These are phyloP conservation scores for Datisca glomerata DNA, from an alignment of 306 rosid genomes.

Conservation along the genomic window DNA sequence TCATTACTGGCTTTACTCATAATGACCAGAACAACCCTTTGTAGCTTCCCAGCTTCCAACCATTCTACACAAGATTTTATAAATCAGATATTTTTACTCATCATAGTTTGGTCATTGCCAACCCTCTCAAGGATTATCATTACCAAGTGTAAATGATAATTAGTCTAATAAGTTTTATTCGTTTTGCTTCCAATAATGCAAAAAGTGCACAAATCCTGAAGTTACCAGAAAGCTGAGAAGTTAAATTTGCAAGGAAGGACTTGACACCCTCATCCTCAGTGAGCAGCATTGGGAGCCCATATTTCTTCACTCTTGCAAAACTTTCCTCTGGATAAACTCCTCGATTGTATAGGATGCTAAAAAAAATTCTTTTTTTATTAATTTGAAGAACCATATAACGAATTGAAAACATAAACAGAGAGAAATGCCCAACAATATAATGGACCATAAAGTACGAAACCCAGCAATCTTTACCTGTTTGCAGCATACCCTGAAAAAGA, in stretches of 20 bases:
- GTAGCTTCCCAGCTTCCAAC: slow-evolving; percentile 97
- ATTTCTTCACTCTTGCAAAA: slow-evolving; percentile 84
- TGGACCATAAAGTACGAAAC: neutral
- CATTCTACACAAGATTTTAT: slow-evolving; percentile 75
- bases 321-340: slow-evolving; percentile 97
- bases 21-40: slow-evolving; percentile 87
- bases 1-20: slow-evolving; percentile 66
- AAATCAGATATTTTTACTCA: too few relatives aligned
- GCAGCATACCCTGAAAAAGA: slow-evolving; percentile 78
- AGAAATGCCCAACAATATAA: neutral
- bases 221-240: slow-evolving; percentile 81
- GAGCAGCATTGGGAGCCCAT: slow-evolving; percentile 92
- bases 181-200: too few relatives aligned
- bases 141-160: too few relatives aligned
- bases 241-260: slow-evolving; percentile 57
- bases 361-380: slow-evolving; percentile 1
- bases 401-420: neutral
- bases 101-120: too few relatives aligned
- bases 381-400: neutral
- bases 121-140: too few relatives aligned
- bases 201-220: too few relatives aligned
- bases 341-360: slow-evolving; percentile 73
- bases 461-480: slow-evolving; percentile 47
- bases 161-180: too few relatives aligned
- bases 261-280: slow-evolving; percentile 90